A percentile compares a stretch with the other conserved stretches of the same genome.
phyloP scores from a whole-genome alignment of 768 basidiomycete genomes.

The Pleurotus tuoliensis region DNA sequence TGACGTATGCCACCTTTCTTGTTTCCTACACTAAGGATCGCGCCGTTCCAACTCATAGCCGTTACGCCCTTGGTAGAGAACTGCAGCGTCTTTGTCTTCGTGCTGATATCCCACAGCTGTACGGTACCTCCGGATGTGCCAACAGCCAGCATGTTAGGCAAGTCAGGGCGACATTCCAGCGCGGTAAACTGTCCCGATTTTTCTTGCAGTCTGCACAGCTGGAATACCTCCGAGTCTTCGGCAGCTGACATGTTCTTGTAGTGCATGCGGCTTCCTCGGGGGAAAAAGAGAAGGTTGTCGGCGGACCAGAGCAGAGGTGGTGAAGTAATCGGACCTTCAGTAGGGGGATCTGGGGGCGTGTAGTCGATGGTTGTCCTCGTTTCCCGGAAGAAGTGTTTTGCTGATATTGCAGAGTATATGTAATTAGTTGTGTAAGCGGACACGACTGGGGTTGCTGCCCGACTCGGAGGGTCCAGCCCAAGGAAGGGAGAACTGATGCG shows the following conservation, averaged over 20 bases:
- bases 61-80: constrained; percentile 60
- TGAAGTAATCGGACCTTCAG: constrained; percentile 12
- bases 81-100: constrained; percentile 48
- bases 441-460: neutral
- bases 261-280: constrained; percentile 52
- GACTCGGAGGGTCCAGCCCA: neutral
- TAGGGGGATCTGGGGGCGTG: constrained; percentile 19
- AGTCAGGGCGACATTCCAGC: constrained; percentile 35
- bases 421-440: constrained; percentile 7
- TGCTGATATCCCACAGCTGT: constrained; percentile 69
- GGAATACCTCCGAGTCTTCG: constrained; percentile 36
- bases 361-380: constrained; percentile 21
- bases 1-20: constrained; percentile 69
- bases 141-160: constrained; percentile 48
- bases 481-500: neutral
- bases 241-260: constrained; percentile 39
- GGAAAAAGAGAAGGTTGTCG: constrained; percentile 43
- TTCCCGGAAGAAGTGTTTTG: constrained; percentile 21
- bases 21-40: constrained; percentile 63
- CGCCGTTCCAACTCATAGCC: constrained; percentile 62
- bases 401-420: constrained; percentile 19
- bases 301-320: constrained; percentile 40
- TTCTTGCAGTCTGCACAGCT: constrained; percentile 47
- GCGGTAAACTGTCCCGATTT: constrained; percentile 40
- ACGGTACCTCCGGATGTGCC: constrained; percentile 60